Conservation (phyloP, 495 filamentous ascomycete genomes). For the Trichoderma erinaceum region DNA sequence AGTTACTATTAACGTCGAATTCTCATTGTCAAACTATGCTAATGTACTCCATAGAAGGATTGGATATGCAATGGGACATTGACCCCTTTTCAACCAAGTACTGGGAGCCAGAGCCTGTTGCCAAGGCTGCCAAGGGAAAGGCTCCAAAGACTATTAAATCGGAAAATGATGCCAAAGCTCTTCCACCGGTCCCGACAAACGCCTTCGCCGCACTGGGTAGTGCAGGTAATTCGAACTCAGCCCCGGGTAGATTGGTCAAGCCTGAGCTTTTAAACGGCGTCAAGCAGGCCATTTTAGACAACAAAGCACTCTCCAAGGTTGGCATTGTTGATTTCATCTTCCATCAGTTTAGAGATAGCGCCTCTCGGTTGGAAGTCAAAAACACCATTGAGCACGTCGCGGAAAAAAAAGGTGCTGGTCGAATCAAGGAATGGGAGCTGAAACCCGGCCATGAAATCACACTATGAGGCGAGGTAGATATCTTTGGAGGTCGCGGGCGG, state of each 20-base stretch:
- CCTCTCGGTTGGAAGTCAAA: constrained; percentile 64
- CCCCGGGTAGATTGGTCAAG: constrained; percentile 35
- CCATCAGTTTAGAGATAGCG: constrained; percentile 62
- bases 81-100: constrained; percentile 80
- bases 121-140: background rate
- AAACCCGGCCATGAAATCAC: constrained; percentile 16
- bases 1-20: constrained; percentile 19
- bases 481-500: background rate
- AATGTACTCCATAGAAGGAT: constrained; percentile 26
- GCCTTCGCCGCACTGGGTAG: constrained; percentile 16
- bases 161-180: constrained; percentile 14
- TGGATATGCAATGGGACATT: constrained; percentile 49
- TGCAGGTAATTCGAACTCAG: background rate
- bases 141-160: constrained; percentile 24
- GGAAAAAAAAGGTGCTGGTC: constrained; percentile 16
- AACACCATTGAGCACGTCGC: constrained; percentile 67
- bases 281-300: constrained; percentile 53
- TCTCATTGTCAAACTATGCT: constrained; percentile 14
- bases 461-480: background rate
- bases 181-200: constrained; percentile 21
- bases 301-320: constrained; percentile 58
- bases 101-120: constrained; percentile 49
- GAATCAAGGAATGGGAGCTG: constrained; percentile 17
- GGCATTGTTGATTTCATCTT: constrained; percentile 68
- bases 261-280: constrained; percentile 64